Evolutionary conservation across 2,329 filamentous ascomycete genomes (phyloP).

Genomic region (Herpotrichia juniperi): DNA sequence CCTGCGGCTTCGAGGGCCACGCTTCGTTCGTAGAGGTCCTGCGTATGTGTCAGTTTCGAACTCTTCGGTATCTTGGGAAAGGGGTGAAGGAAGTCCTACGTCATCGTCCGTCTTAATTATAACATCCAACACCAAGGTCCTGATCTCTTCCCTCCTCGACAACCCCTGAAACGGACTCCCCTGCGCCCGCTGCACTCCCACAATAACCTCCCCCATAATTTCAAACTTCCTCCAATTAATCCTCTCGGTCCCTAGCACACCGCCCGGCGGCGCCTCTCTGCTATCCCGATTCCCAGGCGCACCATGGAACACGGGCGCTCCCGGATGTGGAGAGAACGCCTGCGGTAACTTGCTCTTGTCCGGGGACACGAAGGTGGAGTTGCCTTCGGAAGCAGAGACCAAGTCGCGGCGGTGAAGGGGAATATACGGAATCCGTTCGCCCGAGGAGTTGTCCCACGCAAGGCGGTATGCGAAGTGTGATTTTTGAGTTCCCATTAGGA

Average conservation of each 20-base stretch:
- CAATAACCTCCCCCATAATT: constrained; percentile 87
- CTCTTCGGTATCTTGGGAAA: neutral
- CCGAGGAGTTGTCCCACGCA: constrained; percentile 93
- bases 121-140: constrained; percentile 80
- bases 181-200: constrained; percentile 91
- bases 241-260: constrained; percentile 58
- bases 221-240: constrained; percentile 99
- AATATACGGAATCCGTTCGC: constrained; percentile 90
- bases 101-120: constrained; percentile 86
- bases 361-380: constrained; percentile 85
- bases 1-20: constrained; percentile 58
- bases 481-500: constrained; percentile 92
- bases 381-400: constrained; percentile 90
- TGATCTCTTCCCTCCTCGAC: constrained; percentile 70
- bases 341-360: constrained; percentile 36
- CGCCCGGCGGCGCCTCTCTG: constrained; percentile 50
- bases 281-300: constrained; percentile 34
- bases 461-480: constrained; percentile 95
- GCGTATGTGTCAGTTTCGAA: constrained; percentile 11
- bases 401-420: constrained; percentile 88
- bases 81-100: constrained; percentile 60
- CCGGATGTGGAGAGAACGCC: constrained; percentile 39
- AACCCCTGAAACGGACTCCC: constrained; percentile 79
- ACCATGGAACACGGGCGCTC: constrained; percentile 40
- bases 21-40: constrained; percentile 67